Base-by-base conservation (phyloP, 2,329 filamentous ascomycete genomes). In the Seiridium cupressi region DNA sequence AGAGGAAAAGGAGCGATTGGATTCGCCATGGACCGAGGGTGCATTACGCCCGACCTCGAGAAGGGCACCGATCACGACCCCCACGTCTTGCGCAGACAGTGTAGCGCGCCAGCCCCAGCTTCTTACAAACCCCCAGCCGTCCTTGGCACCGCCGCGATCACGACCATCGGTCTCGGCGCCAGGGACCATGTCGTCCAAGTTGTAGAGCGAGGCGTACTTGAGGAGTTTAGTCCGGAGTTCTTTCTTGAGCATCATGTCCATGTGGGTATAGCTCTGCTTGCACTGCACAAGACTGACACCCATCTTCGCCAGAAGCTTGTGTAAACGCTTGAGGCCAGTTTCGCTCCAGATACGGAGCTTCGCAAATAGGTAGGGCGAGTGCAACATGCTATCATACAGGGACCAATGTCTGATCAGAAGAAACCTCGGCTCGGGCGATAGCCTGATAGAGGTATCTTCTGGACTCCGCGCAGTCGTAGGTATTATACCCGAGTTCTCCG, bases 91-190 rank as follows among this genome's bases (percentile, higher is more conserved):
- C 5, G 95, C 95, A 63, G 91, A 96, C 34, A 98, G 81, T 55
- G 94, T 97, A 1, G 93, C 94, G 72, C 93, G 90, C 93, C 93
- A 99, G 9, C 95, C 95, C 95, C 95, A 99, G 72, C 92, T 96
- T 61, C 93, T 86, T 18, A 98, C 94, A 71, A 98, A 99, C 0
- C 95, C 94, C 94, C 94, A 98, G 9, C 93, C 93, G 73, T 97
- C 93, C 70, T 94, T 94, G 51, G 87, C 86, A 31, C 89, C 88
- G 18, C 83, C 88, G 57, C 87, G 85, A 64, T 89, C 87, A 66
- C 84, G 84, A 4, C 86, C 88, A 64, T 90, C 89, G 4, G 89
- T 88, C 61, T 90, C 88, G 9, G 89, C 84, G 4, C 89, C 86
- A 1, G 94, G 94, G 0, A 99, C 93, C 69, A 99, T 87, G 56